A percentile compares a stretch with the other conserved stretches of the same genome.
phyloP scores from a whole-genome alignment of 805 yeast species.

The Grigorovia humatica region DNA sequence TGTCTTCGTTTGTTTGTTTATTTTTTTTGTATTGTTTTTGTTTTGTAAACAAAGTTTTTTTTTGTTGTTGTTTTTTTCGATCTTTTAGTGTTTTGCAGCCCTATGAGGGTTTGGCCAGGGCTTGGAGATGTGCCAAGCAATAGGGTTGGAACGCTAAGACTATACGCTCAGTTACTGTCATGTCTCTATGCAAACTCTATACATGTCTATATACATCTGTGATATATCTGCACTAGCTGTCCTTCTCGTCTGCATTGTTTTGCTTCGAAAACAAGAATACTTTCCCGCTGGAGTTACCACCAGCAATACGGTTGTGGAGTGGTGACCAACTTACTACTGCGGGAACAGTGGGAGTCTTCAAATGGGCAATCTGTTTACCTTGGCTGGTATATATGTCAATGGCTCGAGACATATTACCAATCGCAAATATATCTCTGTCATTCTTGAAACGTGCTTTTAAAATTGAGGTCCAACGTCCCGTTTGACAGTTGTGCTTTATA shows the following conservation, averaged over 20 bases:
- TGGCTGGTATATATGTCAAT: conserved; percentile 71
- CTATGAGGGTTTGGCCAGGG: no score
- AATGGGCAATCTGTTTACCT: conserved; percentile 72
- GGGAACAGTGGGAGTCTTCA: conserved; percentile 82
- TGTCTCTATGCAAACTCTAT: background rate
- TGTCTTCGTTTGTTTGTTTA: background rate
- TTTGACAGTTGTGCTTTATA: conserved; percentile 84
- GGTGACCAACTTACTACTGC: conserved; percentile 84
- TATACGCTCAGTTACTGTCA: no score
- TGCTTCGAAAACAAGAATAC: conserved; percentile 41
- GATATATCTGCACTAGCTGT: background rate
- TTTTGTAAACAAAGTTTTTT: background rate
- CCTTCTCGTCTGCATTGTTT: background rate
- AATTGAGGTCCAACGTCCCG: conserved; percentile 95
- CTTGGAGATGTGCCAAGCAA: no score
- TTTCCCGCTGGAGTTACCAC: conserved; percentile 93
- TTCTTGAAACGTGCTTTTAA: conserved; percentile 81
- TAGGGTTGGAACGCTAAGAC: no score
- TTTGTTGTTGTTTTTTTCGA: background rate
- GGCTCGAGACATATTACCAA: conserved; percentile 86
- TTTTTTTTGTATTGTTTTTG: background rate
- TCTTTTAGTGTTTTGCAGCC: background rate
- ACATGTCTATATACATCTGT: background rate
- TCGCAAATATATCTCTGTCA: conserved; percentile 66
- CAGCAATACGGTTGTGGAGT: conserved; percentile 78